Conservation (phyloP, 345 rosid genomes). For the Citrus sp. region DNA sequence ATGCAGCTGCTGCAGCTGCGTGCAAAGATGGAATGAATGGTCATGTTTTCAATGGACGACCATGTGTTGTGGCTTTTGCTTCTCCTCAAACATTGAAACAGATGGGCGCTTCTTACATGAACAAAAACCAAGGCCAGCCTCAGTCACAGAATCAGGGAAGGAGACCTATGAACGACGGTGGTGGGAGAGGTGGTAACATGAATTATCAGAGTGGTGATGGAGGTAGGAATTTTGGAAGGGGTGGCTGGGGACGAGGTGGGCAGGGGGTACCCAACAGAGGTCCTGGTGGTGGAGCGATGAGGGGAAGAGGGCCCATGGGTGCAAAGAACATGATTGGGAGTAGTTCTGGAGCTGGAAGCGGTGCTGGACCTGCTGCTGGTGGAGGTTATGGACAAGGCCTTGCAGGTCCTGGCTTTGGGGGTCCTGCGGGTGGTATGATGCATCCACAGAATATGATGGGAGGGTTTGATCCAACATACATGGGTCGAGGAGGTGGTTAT, state of each 20-base stretch:
- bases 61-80: constrained; percentile 87
- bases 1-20: constrained; percentile 57
- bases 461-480: constrained; percentile 73
- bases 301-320: constrained; percentile 57
- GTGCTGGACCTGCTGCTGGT: constrained; percentile 27
- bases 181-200: constrained; percentile 63
- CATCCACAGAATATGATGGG: constrained; percentile 82
- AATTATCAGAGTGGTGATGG: constrained; percentile 69
- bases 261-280: constrained; percentile 59
- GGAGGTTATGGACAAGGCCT: constrained; percentile 74
- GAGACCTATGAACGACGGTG: constrained; percentile 64
- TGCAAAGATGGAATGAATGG: constrained; percentile 91
- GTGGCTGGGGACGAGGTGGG: constrained; percentile 73
- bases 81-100: constrained; percentile 78
- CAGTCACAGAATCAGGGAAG: constrained; percentile 65
- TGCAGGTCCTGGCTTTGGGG: constrained; percentile 65
- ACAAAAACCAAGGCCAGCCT: constrained; percentile 61
- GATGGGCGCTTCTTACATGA: constrained; percentile 69
- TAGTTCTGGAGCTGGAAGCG: constrained; percentile 37
- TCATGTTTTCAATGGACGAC: constrained; percentile 60
- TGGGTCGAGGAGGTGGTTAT: constrained; percentile 78
- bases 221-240: constrained; percentile 75
- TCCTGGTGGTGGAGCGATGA: constrained; percentile 60
- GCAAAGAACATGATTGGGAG: constrained; percentile 52
- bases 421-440: constrained; percentile 66